Conservation (phyloP, 768 basidiomycete genomes). For the Tulasnella sp. region DNA sequence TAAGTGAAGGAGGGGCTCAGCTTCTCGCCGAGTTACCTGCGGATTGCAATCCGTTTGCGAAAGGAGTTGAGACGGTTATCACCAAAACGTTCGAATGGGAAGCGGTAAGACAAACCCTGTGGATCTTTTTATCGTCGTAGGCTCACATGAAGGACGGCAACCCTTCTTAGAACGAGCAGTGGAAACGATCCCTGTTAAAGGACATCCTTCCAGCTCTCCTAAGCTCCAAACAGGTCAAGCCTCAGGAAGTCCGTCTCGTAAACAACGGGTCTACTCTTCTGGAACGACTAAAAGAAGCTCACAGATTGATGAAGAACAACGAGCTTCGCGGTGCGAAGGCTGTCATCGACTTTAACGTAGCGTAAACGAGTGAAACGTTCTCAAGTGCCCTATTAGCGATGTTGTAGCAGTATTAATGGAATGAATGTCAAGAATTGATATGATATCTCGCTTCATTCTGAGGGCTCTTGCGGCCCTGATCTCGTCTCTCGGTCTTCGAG, state of each 20-base stretch:
- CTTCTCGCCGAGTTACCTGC: background rate
- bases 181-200: background rate
- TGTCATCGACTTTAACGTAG: background rate
- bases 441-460: no score
- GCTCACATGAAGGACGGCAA: background rate
- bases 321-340: constrained; percentile 2
- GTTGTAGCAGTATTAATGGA: no score
- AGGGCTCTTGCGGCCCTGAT: no score
- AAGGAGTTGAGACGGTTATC: background rate
- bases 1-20: constrained; percentile 27
- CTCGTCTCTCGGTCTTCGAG: no score
- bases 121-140: background rate
- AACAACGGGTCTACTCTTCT: background rate
- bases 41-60: background rate
- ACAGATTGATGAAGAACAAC: background rate
- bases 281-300: constrained; percentile 1
- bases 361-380: background rate
- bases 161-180: background rate
- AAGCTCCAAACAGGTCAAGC: background rate
- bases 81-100: constrained; percentile 14
- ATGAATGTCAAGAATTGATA: no score
- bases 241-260: background rate
- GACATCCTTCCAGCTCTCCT: constrained; percentile 7
- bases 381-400: background rate
- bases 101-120: background rate